phyloP scores from a whole-genome alignment of 768 basidiomycete species.

The Calocybe indica region DNA sequence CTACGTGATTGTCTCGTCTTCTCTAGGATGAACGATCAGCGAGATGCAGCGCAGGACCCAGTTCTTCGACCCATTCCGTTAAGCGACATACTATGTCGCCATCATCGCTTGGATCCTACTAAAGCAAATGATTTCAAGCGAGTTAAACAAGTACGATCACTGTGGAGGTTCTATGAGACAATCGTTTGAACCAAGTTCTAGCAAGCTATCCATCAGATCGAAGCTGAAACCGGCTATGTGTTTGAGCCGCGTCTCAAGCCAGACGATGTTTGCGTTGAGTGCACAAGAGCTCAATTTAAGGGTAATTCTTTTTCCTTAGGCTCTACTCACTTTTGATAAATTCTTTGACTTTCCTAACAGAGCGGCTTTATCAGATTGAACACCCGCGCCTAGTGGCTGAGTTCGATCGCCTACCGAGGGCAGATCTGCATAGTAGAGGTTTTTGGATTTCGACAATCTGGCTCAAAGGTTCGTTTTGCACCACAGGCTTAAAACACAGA shows the following conservation, averaged over 20 bases:
- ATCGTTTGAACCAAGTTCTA: constrained; percentile 13
- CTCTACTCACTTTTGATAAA: neutral
- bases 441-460: constrained; percentile 79
- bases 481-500: neutral
- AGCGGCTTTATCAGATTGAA: constrained; percentile 61
- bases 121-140: constrained; percentile 64
- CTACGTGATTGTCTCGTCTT: constrained; percentile 26
- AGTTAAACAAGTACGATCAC: constrained; percentile 42
- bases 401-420: constrained; percentile 50
- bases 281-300: constrained; percentile 50
- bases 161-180: neutral
- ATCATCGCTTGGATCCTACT: constrained; percentile 55
- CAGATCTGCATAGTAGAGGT: constrained; percentile 34
- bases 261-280: constrained; percentile 53
- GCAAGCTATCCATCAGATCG: constrained; percentile 40
- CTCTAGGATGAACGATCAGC: too few relatives aligned
- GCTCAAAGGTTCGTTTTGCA: constrained; percentile 54
- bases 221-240: constrained; percentile 34
- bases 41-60: too few relatives aligned
- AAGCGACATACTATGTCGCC: constrained; percentile 53
- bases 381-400: constrained; percentile 56
- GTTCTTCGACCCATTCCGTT: constrained; percentile 19
- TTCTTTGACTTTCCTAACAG: constrained; percentile 26
- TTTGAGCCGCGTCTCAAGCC: constrained; percentile 44
- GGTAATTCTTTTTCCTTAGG: constrained; percentile 30